A percentile compares a stretch with the other conserved stretches of the same genome.
Evolutionary conservation across 2,329 filamentous ascomycete species (phyloP).

Genomic region (Ceratocystis alfenasii): DNA sequence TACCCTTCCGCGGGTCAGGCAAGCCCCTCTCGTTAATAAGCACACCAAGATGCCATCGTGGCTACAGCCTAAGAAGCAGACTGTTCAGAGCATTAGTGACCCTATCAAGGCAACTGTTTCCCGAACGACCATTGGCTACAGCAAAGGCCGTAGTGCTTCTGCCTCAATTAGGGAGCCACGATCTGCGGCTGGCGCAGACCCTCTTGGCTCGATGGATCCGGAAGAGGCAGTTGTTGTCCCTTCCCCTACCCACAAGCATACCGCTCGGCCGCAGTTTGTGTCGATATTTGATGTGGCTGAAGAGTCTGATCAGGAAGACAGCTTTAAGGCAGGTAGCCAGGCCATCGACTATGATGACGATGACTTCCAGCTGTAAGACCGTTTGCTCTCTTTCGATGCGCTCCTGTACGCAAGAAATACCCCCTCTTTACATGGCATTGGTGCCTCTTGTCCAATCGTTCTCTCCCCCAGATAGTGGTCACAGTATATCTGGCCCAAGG

Average conservation of each 20-base stretch:
- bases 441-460: background rate
- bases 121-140: conserved; percentile 74
- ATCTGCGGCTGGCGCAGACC: background rate
- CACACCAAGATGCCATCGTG: conserved; percentile 17
- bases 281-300: conserved; percentile 45
- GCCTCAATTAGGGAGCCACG: conserved; percentile 6
- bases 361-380: conserved; percentile 42
- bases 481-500: conserved; percentile 20
- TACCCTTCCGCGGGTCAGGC: conserved; percentile 34
- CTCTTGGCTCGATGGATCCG: background rate
- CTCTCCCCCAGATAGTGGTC: conserved; percentile 19
- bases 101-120: conserved; percentile 43
- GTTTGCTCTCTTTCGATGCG: background rate
- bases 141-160: conserved; percentile 54
- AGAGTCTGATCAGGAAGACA: conserved; percentile 32
- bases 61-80: conserved; percentile 18
- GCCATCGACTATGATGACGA: conserved; percentile 39
- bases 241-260: conserved; percentile 21
- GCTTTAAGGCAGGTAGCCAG: conserved; percentile 28
- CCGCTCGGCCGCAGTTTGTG: conserved; percentile 41
- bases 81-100: conserved; percentile 18
- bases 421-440: background rate
- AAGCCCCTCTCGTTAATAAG: conserved; percentile 9
- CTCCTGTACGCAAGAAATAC: background rate
- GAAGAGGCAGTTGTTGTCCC: conserved; percentile 9